Evolutionary conservation across 257 asterid genomes (phyloP), one percentile per base, ranked within the genome.

Genomic region (Nicotiana sylvestris): DNA sequence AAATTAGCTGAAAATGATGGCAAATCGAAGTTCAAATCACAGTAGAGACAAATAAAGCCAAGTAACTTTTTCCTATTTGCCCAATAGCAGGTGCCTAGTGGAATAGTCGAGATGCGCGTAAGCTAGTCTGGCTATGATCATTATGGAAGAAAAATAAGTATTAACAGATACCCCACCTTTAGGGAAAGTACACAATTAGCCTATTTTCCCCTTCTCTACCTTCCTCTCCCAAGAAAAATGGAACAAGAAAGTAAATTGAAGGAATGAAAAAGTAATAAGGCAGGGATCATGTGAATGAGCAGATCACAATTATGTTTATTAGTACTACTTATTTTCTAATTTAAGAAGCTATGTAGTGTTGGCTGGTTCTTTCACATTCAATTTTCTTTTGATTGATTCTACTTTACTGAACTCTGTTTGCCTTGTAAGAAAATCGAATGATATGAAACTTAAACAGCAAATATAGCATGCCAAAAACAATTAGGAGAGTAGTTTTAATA

Each of bases 341-440:
- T 72, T 46, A 12, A 46, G 79, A 72, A 72, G 79, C 79, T 11
- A 72, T 33, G 46, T 30, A 12, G 55, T 68, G 11, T 68, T 70
- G 78, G 78, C 78, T 9, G 77, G 16, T 30, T 72, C 21, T 37
- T 72, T 72, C 61, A 46, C 61, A 49, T 72, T 72, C 79, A 72
- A 25, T 49, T 49, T 72, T 46, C 61, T 72, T 72, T 58, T 74
- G 43, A 74, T 74, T 74, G 80, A 74, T 74, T 74, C 62, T 49
- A 49, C 62, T 74, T 25, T 74, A 74, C 16, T 49, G 43, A 74
- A 72, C 60, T 18, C 9, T 13, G 5, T 25, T 46, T 72, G 6
- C 39, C 60, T 70, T 69, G 12, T 9, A 9, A 43, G 51, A 43
- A 43, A 8, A 43, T 43, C 12, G 51, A 53, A 3, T 13, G 2